Evolutionary conservation across 2,329 filamentous ascomycete genomes (phyloP).

Genomic region (Akanthomyces dipterigenus): DNA sequence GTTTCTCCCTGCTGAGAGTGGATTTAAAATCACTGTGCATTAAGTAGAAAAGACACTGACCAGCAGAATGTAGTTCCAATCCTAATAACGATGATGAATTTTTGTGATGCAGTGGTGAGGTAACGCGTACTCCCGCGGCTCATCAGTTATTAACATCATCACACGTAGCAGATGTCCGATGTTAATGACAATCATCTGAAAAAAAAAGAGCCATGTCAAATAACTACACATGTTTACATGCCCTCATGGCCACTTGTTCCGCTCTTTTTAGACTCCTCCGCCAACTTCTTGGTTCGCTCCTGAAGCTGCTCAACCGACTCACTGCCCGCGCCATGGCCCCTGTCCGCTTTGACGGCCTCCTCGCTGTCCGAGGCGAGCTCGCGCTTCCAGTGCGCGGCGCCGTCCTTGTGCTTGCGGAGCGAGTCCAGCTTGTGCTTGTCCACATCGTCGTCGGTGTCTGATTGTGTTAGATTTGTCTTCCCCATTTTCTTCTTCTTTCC

Average conservation of each 20-base stretch:
- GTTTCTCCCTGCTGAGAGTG: background rate
- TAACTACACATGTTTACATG: no score
- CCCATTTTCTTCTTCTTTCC: background rate
- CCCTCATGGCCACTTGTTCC: background rate
- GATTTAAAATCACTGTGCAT: background rate
- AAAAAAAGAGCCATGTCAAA: no score
- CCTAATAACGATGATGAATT: no score
- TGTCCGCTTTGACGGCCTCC: constrained; percentile 65
- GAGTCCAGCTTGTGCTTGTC: constrained; percentile 57
- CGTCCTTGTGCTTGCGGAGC: constrained; percentile 60
- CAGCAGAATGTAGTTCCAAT: no score
- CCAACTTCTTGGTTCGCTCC: constrained; percentile 50
- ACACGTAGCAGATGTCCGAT: no score
- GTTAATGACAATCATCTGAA: no score
- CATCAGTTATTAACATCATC: no score
- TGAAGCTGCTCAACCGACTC: constrained; percentile 44
- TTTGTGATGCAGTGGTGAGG: no score
- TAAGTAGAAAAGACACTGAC: background rate
- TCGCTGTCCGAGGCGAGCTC: constrained; percentile 74
- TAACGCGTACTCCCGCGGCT: no score
- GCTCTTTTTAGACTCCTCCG: constrained; percentile 26
- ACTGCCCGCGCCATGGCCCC: constrained; percentile 13
- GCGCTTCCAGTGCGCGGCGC: constrained; percentile 68
- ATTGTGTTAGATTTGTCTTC: background rate
- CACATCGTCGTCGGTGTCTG: constrained; percentile 33